Conservation (phyloP, 2,329 filamentous ascomycete species). For the Pseudocercospora fuligena region DNA sequence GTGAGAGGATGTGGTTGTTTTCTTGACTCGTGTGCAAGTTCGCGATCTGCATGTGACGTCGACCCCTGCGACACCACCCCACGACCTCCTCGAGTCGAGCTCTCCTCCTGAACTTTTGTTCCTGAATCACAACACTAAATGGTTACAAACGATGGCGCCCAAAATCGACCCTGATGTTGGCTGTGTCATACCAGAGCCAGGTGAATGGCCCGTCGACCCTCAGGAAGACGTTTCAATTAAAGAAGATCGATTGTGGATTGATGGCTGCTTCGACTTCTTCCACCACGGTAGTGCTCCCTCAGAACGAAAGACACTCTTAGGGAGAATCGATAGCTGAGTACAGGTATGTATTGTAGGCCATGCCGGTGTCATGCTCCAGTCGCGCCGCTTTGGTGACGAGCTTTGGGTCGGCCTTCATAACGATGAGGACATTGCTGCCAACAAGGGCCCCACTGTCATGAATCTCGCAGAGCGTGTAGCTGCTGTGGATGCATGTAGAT, state of each 20-base stretch:
- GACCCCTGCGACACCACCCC: neutral
- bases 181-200: constrained; percentile 54
- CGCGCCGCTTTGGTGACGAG: constrained; percentile 85
- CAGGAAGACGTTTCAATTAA: constrained; percentile 63
- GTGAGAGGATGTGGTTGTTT: neutral
- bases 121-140: neutral
- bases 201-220: constrained; percentile 68
- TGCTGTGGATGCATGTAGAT: constrained; percentile 92
- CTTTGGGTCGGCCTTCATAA: constrained; percentile 93
- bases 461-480: constrained; percentile 86
- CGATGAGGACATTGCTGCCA: constrained; percentile 91
- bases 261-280: constrained; percentile 99
- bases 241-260: constrained; percentile 88
- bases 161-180: constrained; percentile 40
- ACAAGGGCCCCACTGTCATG: constrained; percentile 99
- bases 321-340: constrained; percentile 27
- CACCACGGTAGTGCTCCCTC: constrained; percentile 67
- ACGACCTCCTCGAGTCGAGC: neutral
- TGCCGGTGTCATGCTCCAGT: constrained; percentile 95
- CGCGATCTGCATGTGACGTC: constrained; percentile 10
- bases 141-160: constrained; percentile 27
- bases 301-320: neutral
- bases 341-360: constrained; percentile 59
- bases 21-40: neutral
- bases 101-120: neutral